These are phyloP conservation scores for Capronia coronata DNA, from an alignment of 2,329 filamentous ascomycete species.

Conservation along the genomic window DNA sequence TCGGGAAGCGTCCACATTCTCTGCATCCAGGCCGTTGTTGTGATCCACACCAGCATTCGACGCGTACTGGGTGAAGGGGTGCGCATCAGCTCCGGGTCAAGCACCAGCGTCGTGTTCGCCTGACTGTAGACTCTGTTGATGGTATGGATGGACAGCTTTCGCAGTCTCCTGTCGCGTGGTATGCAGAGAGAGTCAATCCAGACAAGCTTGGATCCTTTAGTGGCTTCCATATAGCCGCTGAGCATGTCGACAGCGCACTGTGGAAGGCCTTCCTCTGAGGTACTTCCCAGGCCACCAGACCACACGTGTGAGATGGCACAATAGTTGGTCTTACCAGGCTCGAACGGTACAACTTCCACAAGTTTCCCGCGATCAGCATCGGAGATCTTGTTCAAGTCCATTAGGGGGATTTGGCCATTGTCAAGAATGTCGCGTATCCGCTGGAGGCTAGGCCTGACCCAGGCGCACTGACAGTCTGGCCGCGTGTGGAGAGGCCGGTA, in stretches of 20 bases:
- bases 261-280: slow-evolving; percentile 5
- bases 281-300: slow-evolving; percentile 3
- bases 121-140: slow-evolving; percentile 11
- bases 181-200: slow-evolving; percentile 12
- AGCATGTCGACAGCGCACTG: background rate
- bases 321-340: background rate
- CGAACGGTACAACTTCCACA: slow-evolving; percentile 2
- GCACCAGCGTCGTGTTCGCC: slow-evolving; percentile 2
- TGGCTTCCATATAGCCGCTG: background rate
- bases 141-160: slow-evolving; percentile 8
- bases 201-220: background rate
- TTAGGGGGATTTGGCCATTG: slow-evolving; percentile 2
- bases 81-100: slow-evolving; percentile 8
- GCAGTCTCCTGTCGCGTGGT: slow-evolving; percentile 1
- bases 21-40: slow-evolving; percentile 9
- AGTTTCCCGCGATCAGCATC: background rate
- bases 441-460: slow-evolving; percentile 1
- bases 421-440: slow-evolving; percentile 4
- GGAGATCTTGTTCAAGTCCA: slow-evolving; percentile 5
- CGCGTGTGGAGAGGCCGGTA: slow-evolving; percentile 1
- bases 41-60: slow-evolving; percentile 5
- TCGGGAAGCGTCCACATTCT: slow-evolving; percentile 12
- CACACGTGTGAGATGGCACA: slow-evolving; percentile 4
- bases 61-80: background rate
- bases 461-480: slow-evolving; percentile 2